A percentile compares a stretch with the other conserved stretches of the same genome.
phyloP scores from a whole-genome alignment of 164 flowering plant genomes.

The Chimonanthus salicifolius region DNA sequence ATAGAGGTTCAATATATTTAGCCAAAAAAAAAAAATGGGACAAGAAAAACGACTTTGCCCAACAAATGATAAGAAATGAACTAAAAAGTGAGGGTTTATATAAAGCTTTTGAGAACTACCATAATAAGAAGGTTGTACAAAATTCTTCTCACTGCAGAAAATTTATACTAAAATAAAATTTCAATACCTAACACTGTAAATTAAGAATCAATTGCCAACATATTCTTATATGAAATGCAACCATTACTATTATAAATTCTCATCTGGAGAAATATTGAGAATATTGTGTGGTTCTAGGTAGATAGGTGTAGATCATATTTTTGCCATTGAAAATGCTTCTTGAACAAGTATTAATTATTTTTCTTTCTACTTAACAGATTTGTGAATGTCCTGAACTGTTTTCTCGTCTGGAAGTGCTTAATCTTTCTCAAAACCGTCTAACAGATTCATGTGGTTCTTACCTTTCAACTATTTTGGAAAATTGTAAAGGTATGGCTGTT shows the following conservation, averaged over 20 bases:
- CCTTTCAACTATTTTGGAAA: constrained; percentile 64
- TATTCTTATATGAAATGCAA: no score
- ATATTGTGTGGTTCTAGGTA: not conserved
- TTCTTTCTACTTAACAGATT: constrained; percentile 45
- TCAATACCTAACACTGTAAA: no score
- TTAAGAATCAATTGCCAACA: no score
- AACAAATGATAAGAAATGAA: no score
- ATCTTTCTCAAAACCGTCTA: constrained; percentile 87
- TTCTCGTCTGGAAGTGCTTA: constrained; percentile 81
- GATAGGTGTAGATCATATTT: not conserved
- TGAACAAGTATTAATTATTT: not conserved
- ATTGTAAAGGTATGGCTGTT: constrained; percentile 57
- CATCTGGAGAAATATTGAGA: not conserved
- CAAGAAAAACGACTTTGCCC: no score
- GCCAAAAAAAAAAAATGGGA: no score
- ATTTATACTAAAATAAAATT: no score
- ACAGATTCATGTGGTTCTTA: constrained; percentile 94
- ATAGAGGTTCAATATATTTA: no score
- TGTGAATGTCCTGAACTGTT: constrained; percentile 84
- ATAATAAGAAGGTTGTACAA: no score
- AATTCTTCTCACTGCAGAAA: no score
- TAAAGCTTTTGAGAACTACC: no score
- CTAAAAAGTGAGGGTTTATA: no score
- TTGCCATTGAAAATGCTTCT: not conserved
- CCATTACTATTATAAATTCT: not conserved